These are phyloP conservation scores for Dryadomyces quercivorus DNA, from an alignment of 2,329 filamentous ascomycete species.

Conservation along the genomic window DNA sequence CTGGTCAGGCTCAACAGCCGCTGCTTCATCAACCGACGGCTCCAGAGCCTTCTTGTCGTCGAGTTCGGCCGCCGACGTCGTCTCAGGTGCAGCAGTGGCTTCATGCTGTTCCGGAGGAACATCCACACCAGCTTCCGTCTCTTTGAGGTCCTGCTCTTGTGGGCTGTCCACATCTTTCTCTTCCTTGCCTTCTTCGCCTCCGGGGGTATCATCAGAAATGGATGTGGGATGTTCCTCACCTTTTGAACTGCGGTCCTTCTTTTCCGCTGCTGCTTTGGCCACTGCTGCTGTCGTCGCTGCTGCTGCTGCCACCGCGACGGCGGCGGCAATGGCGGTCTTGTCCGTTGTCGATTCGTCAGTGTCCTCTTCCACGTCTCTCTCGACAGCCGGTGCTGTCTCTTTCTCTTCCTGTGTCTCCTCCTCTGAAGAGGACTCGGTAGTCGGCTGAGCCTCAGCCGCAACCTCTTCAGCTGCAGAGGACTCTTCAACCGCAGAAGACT, in stretches of 20 bases:
- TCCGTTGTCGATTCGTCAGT: background rate
- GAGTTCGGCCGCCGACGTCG: background rate
- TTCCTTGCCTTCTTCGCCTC: constrained; percentile 5
- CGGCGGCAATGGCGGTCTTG: background rate
- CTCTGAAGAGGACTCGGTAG: too few relatives aligned
- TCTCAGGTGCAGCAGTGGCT: background rate
- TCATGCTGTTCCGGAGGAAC: background rate
- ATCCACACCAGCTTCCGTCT: background rate
- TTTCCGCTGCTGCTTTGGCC: background rate
- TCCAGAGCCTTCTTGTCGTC: background rate
- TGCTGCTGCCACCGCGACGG: background rate
- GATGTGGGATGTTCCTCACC: constrained; percentile 4
- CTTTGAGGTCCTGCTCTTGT: constrained; percentile 16
- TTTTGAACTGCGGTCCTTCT: constrained; percentile 2
- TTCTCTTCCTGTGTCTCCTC: too few relatives aligned
- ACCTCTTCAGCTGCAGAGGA: background rate
- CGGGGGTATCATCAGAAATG: constrained; percentile 1
- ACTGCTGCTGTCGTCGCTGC: background rate
- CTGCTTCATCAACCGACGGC: background rate
- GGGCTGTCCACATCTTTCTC: constrained; percentile 12
- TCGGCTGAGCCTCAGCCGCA: background rate
- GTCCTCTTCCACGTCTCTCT: background rate
- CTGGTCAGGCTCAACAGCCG: background rate
- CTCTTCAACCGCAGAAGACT: background rate
- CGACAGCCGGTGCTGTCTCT: too few relatives aligned